Evolutionary conservation across 2,329 filamentous ascomycete species (phyloP), one percentile per base, ranked within the genome.

Genomic region (Tolypocladium tropicale): DNA sequence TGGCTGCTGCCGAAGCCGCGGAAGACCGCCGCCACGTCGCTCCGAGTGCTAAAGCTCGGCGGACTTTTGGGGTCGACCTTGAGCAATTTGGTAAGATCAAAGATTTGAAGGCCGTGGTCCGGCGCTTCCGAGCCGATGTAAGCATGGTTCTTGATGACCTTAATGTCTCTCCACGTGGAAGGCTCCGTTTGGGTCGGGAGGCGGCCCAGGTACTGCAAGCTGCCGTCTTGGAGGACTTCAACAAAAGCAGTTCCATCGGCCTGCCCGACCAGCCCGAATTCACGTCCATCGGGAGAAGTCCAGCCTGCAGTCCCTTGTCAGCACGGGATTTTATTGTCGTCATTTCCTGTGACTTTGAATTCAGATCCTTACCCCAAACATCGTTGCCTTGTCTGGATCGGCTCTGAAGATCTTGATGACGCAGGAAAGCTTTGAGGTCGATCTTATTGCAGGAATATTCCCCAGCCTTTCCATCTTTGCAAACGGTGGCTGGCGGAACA

Each of bases 41-140:
- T 63, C 48, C 64, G 62, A 12, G 64, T 65, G 60, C 62, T 63
- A 51, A 72, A 75, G n/a, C 59, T 61, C 55, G 63, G 64, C 34
- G 68, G 73, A 18, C 66, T 68, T 6, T 72, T 63, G 0, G 76
- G 72, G 62, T 78, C 67, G 50, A 81, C 65, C 16, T 67, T 67
- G n/a, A 77, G 64, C 4, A 82, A 72, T 68, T 70, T 83, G 60
- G 71, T 78, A 71, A 84, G 74, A 61, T 86, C 82, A 57, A 86
- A 86, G 64, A 86, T 78, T 67, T 86, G 83, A n/a, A 86, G 74
- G 25, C 80, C 79, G 60, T 85, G 82, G 43, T 69, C 67, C 7
- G 65, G 63, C 1, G 79, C 77, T 60, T 76, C 74, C 23, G 71
- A 72, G 30, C 74, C 73, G 14, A 76, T 73, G 57, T 74, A 63